Conservation (phyloP, 768 basidiomycete genomes). For the Phaeotremella skinneri region DNA sequence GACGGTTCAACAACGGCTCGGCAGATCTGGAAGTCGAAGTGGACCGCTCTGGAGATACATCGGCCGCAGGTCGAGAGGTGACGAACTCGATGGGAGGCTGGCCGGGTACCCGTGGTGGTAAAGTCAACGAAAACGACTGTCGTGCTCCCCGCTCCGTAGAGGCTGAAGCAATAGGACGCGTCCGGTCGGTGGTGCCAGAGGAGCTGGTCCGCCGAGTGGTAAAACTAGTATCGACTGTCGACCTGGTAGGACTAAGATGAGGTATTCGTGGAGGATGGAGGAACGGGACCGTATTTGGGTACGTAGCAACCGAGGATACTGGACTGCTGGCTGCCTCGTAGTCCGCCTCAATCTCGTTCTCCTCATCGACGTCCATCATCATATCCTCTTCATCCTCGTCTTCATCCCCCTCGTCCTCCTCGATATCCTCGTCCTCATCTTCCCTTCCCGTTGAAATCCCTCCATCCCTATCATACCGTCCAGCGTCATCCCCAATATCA, state of each 20-base stretch:
- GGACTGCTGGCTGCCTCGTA: slow-evolving; percentile 8
- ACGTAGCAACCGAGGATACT: slow-evolving; percentile 35
- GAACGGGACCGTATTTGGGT: slow-evolving; percentile 47
- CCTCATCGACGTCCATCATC: slow-evolving; percentile 18
- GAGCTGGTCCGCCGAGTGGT: slow-evolving; percentile 14
- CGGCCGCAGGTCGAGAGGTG: slow-evolving; percentile 13
- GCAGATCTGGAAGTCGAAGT: slow-evolving; percentile 8
- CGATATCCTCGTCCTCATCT: slow-evolving; percentile 15
- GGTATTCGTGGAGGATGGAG: slow-evolving; percentile 39
- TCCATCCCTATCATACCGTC: neutral
- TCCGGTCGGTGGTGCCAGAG: slow-evolving; percentile 9
- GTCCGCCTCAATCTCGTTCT: neutral
- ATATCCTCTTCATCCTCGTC: slow-evolving; percentile 17
- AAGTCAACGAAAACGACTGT: slow-evolving; percentile 18
- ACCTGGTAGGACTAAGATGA: slow-evolving; percentile 13
- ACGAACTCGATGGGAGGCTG: slow-evolving; percentile 20
- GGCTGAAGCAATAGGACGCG: neutral
- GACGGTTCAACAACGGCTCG: neutral
- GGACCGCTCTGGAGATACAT: neutral
- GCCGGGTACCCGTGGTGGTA: neutral
- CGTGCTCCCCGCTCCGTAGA: neutral
- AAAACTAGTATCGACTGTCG: slow-evolving; percentile 3
- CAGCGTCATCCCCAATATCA: slow-evolving; percentile 9
- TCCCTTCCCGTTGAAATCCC: slow-evolving; percentile 7
- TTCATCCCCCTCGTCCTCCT: slow-evolving; percentile 17